Percentiles rank a stretch among this genome's conserved stretches.
Evolutionary conservation across 73 alveolate genomes (phyloP).

Genomic region (Breviolum minutum): DNA sequence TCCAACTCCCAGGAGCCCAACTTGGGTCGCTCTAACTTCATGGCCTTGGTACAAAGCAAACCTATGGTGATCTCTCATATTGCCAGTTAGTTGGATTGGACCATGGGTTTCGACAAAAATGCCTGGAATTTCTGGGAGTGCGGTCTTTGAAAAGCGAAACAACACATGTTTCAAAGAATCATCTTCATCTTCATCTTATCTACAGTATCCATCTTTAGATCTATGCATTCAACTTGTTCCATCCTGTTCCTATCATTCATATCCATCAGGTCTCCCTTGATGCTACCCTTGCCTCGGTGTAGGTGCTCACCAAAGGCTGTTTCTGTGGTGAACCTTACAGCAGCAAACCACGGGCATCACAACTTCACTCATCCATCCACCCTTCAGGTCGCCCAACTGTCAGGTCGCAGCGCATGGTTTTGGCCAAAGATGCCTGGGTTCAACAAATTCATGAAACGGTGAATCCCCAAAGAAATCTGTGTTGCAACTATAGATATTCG

Average conservation of each 20-base stretch:
- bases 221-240: too few relatives aligned
- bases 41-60: not conserved
- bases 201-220: too few relatives aligned
- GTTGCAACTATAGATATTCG: too few relatives aligned
- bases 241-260: too few relatives aligned
- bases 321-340: conserved; percentile 74
- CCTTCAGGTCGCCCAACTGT: not conserved
- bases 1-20: conserved; percentile 69
- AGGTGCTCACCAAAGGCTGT: conserved; percentile 29
- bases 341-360: not conserved
- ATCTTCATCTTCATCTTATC: too few relatives aligned
- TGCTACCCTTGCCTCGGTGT: conserved; percentile 23
- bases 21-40: conserved; percentile 74
- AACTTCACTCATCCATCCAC: not conserved
- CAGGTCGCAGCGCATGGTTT: conserved; percentile 45
- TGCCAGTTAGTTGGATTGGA: too few relatives aligned
- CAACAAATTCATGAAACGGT: not conserved
- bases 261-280: too few relatives aligned
- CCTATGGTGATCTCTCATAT: too few relatives aligned
- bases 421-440: conserved; percentile 17
- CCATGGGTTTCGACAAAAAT: too few relatives aligned
- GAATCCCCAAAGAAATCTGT: too few relatives aligned
- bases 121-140: too few relatives aligned
- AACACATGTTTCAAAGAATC: not conserved
- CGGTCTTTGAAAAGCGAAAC: not conserved